Percentiles rank a stretch among this genome's conserved stretches.
phyloP scores from a whole-genome alignment of 164 flowering plant species.

The Akebia trifoliata region DNA sequence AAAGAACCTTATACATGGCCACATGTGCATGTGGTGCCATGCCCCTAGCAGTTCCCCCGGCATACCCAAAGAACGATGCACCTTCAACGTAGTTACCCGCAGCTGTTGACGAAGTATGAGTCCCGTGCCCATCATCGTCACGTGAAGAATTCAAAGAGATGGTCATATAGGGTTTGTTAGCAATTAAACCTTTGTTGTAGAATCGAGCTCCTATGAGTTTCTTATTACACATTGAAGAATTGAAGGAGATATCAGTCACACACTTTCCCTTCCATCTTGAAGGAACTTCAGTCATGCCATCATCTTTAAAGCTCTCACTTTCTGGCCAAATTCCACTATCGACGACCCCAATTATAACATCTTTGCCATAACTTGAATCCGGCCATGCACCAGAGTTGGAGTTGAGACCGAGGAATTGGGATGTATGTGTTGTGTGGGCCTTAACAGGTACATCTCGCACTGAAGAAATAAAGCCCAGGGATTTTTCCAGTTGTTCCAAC shows the following conservation, averaged over 20 bases:
- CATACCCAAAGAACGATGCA: background rate
- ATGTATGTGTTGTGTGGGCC: slow-evolving; percentile 8
- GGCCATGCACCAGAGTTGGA: slow-evolving; percentile 10
- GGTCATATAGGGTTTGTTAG: background rate
- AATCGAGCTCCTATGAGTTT: background rate
- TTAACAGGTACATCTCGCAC: slow-evolving; percentile 1
- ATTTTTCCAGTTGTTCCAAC: background rate
- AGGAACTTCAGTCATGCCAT: slow-evolving; percentile 9
- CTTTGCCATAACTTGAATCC: slow-evolving; percentile 10
- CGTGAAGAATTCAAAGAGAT: background rate
- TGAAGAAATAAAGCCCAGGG: slow-evolving; percentile 3
- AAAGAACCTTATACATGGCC: slow-evolving; percentile 13
- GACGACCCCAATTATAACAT: slow-evolving; percentile 14
- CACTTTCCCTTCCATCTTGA: slow-evolving; percentile 16
- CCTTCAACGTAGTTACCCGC: background rate
- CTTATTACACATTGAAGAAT: slow-evolving; percentile 9
- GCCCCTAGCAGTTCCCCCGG: slow-evolving; percentile 8
- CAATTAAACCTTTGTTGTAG: background rate
- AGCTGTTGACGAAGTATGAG: slow-evolving; percentile 4
- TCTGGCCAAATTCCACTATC: slow-evolving; percentile 23
- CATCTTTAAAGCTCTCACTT: slow-evolving; percentile 16
- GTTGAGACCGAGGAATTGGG: slow-evolving; percentile 14
- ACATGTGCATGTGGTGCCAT: slow-evolving; percentile 7
- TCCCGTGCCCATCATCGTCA: background rate
- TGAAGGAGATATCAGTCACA: slow-evolving; percentile 1